Percentiles rank a stretch among this genome's conserved stretches.
Evolutionary conservation across 768 basidiomycete species (phyloP).

Genomic region (Tylopilus intermedius): DNA sequence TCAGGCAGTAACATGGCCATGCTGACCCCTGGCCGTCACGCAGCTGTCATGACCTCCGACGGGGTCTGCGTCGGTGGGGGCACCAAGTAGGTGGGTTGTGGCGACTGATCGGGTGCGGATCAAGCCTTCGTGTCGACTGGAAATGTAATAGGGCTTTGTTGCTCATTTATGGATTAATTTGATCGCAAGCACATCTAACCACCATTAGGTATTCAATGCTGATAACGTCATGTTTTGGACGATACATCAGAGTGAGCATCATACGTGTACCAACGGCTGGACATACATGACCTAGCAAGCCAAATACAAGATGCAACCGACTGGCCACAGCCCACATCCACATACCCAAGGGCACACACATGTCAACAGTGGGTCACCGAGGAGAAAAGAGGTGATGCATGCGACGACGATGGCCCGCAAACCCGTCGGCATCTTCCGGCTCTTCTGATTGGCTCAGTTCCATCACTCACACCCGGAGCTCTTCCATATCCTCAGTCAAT

Average conservation of each 20-base stretch:
- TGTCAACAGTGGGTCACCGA: too few relatives aligned
- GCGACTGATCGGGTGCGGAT: background rate
- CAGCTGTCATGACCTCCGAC: conserved; percentile 30
- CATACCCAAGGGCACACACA: too few relatives aligned
- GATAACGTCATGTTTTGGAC: background rate
- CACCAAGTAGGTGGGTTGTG: background rate
- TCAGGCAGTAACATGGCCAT: conserved; percentile 28
- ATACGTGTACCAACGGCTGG: too few relatives aligned
- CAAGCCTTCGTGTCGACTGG: background rate
- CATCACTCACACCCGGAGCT: conserved; percentile 43
- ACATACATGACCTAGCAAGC: too few relatives aligned
- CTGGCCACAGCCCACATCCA: too few relatives aligned
- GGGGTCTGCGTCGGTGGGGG: conserved; percentile 30
- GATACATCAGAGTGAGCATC: too few relatives aligned
- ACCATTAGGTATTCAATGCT: conserved; percentile 2
- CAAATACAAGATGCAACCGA: too few relatives aligned
- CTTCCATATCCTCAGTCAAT: conserved; percentile 50
- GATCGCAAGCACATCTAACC: conserved; percentile 19
- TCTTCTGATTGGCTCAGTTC: conserved; percentile 4
- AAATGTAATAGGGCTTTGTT: background rate
- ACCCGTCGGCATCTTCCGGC: conserved; percentile 45
- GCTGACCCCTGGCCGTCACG: conserved; percentile 30
- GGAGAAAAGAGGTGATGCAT: conserved; percentile 74
- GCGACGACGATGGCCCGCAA: conserved; percentile 66
- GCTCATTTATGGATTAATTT: conserved; percentile 24